Conservation (phyloP, 805 yeast genomes). For the Tetrapisispora iriomotensis region DNA sequence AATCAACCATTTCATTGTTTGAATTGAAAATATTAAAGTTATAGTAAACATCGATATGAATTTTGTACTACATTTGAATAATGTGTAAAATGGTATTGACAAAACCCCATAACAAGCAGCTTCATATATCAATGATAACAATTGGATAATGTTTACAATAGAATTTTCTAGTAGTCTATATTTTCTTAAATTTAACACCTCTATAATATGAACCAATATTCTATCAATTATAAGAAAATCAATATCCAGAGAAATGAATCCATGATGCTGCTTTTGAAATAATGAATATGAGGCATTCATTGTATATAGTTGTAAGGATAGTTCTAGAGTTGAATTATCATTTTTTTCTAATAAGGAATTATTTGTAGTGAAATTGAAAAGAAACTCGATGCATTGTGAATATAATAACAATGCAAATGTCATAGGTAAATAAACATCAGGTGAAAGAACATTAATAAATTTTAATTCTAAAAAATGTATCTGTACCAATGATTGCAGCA, state of each 20-base stretch:
- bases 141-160: conserved; percentile 43
- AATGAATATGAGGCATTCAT: conserved; percentile 6
- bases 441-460: not conserved
- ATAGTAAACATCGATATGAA: conserved; percentile 39
- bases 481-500: conserved; percentile 33
- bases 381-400: conserved; percentile 41
- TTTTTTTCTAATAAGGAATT: conserved; percentile 16
- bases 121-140: conserved; percentile 40
- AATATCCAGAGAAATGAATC: conserved; percentile 22
- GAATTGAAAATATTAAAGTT: conserved; percentile 38
- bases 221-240: conserved; percentile 51
- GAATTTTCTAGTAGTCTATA: conserved; percentile 58
- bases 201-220: conserved; percentile 52
- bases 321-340: conserved; percentile 23
- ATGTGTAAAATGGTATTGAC: conserved; percentile 47
- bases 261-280: not conserved
- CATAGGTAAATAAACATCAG: not conserved
- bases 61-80: conserved; percentile 59
- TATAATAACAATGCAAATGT: conserved; percentile 19
- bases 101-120: conserved; percentile 32
- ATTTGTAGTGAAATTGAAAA: conserved; percentile 43
- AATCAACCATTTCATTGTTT: conserved; percentile 47
- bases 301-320: conserved; percentile 18
- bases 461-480: not conserved
- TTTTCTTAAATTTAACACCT: conserved; percentile 40